Evolutionary conservation across 1,139 yeast genomes (phyloP).

Genomic region (Debaryomycetaceae sp.): DNA sequence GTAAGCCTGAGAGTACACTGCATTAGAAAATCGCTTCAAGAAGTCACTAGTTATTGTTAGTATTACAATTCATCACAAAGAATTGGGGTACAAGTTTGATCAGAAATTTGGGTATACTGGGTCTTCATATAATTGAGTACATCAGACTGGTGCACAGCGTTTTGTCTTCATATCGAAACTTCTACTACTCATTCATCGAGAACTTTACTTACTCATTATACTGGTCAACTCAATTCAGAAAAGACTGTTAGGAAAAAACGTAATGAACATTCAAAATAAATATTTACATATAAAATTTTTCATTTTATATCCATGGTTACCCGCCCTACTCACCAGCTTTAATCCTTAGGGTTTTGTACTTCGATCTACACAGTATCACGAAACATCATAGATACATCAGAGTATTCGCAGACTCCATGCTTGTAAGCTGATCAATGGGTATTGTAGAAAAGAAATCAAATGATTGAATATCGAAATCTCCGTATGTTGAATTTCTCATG

Average conservation of each 20-base stretch:
- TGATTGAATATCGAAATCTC: too few relatives aligned
- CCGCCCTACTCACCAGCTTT: background rate
- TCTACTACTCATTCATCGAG: background rate
- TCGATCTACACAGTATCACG: background rate
- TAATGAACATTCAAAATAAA: too few relatives aligned
- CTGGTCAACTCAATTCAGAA: too few relatives aligned
- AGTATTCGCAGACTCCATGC: background rate
- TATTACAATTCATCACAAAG: slow-evolving; percentile 6
- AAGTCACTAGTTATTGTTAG: too few relatives aligned
- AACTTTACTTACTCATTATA: background rate
- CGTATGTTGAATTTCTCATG: too few relatives aligned
- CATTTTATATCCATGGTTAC: background rate
- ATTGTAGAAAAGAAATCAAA: background rate
- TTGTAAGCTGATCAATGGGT: background rate
- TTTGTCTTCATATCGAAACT: slow-evolving; percentile 35
- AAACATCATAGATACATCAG: background rate
- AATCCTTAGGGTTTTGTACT: background rate
- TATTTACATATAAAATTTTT: too few relatives aligned
- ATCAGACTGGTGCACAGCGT: slow-evolving; percentile 54
- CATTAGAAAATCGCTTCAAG: too few relatives aligned
- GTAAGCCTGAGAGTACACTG: too few relatives aligned
- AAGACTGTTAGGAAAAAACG: too few relatives aligned
- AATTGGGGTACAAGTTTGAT: slow-evolving; percentile 9
- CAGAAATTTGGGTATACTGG: slow-evolving; percentile 51
- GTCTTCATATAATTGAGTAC: slow-evolving; percentile 45